A percentile compares a stretch with the other conserved stretches of the same genome.
Evolutionary conservation across 257 asterid species (phyloP).

Genomic region (Nicotiana obtusifolia): DNA sequence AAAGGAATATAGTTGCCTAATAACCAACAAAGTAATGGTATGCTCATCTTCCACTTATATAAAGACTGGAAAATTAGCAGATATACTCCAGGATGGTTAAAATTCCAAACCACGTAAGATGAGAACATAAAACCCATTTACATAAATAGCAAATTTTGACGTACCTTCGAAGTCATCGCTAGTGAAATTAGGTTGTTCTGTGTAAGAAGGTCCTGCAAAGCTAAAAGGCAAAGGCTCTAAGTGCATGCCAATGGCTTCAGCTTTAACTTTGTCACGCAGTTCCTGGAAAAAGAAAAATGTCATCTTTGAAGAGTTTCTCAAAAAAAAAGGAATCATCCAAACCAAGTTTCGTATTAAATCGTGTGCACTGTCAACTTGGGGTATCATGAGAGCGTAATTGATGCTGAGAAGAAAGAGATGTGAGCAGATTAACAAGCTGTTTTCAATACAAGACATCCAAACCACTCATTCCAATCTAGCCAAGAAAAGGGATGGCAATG

Average conservation of each 20-base stretch:
- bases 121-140: not conserved
- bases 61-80: not conserved
- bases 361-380: not conserved
- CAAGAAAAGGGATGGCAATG: no score
- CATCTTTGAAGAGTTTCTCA: not conserved
- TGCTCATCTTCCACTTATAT: not conserved
- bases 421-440: no score
- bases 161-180: conserved; percentile 91
- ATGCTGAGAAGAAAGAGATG: no score
- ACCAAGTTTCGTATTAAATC: not conserved
- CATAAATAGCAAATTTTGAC: not conserved
- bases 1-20: not conserved
- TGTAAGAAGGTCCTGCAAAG: conserved; percentile 27
- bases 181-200: conserved; percentile 58
- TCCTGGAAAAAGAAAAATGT: conserved; percentile 42
- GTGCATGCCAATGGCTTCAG: conserved; percentile 56
- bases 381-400: not conserved
- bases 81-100: not conserved
- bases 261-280: conserved; percentile 59
- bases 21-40: conserved; percentile 2
- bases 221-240: conserved; percentile 40
- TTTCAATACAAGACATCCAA: no score
- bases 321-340: not conserved
- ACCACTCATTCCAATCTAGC: no score
- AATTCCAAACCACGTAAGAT: not conserved